Evolutionary conservation across 192 early-diverging fungal genomes (phyloP), one percentile per base, ranked within the genome.

Genomic region (Haplosporangium gracile): DNA sequence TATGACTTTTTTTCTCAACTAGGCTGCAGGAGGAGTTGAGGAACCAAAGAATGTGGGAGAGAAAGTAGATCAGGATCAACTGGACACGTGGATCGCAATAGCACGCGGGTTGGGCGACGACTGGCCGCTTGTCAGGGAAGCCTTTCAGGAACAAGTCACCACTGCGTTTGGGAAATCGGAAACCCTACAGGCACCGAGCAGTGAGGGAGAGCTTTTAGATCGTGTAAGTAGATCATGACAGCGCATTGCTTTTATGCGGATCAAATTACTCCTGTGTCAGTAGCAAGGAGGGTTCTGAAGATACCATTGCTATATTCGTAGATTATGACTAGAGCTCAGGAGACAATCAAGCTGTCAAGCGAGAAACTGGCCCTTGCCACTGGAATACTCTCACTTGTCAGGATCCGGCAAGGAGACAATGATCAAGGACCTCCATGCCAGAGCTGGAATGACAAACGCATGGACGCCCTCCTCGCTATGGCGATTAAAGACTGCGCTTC

Each of bases 121-220:
- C 1, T 83, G 82, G 82, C 82, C 77, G 4, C 72, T 83, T 26
- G 82, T 83, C 34, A 47, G 73, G 36, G 82, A 83, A 18, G 77
- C 82, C 2, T 83, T 83, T 38, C 72, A 63, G 60, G 82, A 83
- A 40, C 82, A 75, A 43, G 32, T 83, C 34, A 22, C 29, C 24
- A 60, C 70, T 16, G 55, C 49, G 3, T 51, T 74, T 18, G 39
- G 38, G 3, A 65, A 71, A n/a, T 32, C 55, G n/a, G 65, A 39
- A 1, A 8, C 16, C 0, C 24, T 79, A 32, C 42, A 24, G 6
- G 7, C 26, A 70, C 18, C 9, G 18, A 18, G 65, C 22, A 29
- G n/a, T 13, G 38, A 75, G 5, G 65, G 51, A 16, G 38, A 5
- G 32, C 47, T 83, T 9, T 32, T 75, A n/a, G 76, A 83, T 42